Conservation (phyloP, 106 monocot genomes). For the Dioscorea zingiberensis region DNA sequence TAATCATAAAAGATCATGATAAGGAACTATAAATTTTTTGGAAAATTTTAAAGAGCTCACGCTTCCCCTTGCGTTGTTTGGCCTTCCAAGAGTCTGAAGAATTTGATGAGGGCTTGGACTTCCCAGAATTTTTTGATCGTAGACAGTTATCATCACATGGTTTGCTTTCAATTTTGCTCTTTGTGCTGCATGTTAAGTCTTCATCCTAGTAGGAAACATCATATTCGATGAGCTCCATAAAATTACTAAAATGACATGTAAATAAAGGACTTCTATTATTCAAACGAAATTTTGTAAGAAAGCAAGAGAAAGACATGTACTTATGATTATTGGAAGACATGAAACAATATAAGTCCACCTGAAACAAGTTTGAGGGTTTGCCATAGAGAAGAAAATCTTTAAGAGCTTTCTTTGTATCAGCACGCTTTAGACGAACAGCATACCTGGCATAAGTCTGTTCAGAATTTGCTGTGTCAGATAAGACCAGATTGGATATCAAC, state of each 20-base stretch:
- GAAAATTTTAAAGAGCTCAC: constrained; percentile 16
- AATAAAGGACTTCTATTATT: too few relatives aligned
- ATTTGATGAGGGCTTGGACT: constrained; percentile 8
- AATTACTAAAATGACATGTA: too few relatives aligned
- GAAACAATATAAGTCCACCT: background rate
- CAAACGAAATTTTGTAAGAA: too few relatives aligned
- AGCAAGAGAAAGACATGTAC: too few relatives aligned
- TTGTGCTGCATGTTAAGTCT: constrained; percentile 6
- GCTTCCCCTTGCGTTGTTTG: constrained; percentile 9
- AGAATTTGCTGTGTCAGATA: background rate
- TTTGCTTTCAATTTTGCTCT: constrained; percentile 2
- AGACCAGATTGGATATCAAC: background rate
- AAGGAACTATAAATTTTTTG: too few relatives aligned
- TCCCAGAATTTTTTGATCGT: constrained; percentile 20
- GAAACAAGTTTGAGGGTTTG: constrained; percentile 10
- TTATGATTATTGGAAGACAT: background rate
- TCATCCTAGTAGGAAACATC: constrained; percentile 13
- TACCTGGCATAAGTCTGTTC: constrained; percentile 51
- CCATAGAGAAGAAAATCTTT: constrained; percentile 62
- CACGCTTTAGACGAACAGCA: constrained; percentile 57
- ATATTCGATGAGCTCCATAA: too few relatives aligned
- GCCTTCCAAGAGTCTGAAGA: constrained; percentile 15
- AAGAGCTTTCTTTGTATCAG: constrained; percentile 62
- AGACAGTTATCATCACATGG: constrained; percentile 8
- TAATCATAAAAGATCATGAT: too few relatives aligned